phyloP scores from a whole-genome alignment of 108 stramenopile genomes.

The Discostella stelligeroides region DNA sequence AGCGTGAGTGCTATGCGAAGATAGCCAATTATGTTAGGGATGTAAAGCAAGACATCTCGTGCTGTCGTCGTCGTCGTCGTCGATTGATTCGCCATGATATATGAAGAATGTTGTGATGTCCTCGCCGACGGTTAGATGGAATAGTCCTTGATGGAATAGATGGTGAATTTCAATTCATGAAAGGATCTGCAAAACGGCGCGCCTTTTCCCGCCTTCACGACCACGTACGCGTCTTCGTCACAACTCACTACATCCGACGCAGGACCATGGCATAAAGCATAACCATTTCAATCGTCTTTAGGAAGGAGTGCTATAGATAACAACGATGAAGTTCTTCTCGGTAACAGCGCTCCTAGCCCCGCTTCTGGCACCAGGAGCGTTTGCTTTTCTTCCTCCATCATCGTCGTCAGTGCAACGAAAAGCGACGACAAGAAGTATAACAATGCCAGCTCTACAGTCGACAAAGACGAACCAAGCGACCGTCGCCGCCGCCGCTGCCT shows the following conservation, averaged over 20 bases:
- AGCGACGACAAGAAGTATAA: neutral
- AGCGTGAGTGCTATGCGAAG: slow-evolving; percentile 64
- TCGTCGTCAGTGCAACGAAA: neutral
- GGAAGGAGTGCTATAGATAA: no score
- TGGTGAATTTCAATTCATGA: no score
- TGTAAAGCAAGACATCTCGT: slow-evolving; percentile 76
- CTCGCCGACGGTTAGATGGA: no score
- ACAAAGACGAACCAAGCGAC: neutral
- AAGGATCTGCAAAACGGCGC: slow-evolving; percentile 1
- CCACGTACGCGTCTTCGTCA: neutral
- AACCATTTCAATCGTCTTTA: no score
- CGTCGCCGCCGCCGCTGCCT: slow-evolving; percentile 1
- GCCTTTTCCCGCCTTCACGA: neutral
- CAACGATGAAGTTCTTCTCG: slow-evolving; percentile 11
- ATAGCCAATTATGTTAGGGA: slow-evolving; percentile 97
- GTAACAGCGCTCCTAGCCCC: neutral
- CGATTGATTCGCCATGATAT: neutral
- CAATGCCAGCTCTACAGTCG: neutral
- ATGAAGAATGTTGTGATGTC: no score
- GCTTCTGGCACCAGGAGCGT: neutral
- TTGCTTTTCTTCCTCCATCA: slow-evolving; percentile 6
- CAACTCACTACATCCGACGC: no score
- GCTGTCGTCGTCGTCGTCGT: slow-evolving; percentile 47
- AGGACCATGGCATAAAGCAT: no score
- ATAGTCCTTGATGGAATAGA: no score